Evolutionary conservation across 225 moss, liverwort and hornwort genomes (phyloP), one percentile per base, ranked within the genome.

Genomic region (Physcomitrium patens): DNA sequence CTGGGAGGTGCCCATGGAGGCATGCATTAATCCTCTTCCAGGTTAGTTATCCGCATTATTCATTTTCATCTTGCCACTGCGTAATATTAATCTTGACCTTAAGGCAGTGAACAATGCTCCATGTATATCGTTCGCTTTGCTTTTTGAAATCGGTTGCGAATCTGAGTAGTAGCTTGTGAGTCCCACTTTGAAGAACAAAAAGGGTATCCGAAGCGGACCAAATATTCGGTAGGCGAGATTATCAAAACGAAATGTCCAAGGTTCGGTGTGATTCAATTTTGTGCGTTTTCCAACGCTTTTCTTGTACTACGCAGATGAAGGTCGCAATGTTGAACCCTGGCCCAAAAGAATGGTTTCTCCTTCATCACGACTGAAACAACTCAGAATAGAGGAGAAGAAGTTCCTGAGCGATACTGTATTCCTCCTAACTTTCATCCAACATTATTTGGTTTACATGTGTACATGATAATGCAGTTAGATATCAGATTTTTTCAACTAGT

Each of bases 1-100:
- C 18, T 99, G 94, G 97, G 74, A 68, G 68, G 90, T 86, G 45
- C 82, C 84, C 42, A 99, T 99, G 94, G 91, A 95, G 80, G 84
- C 91, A 44, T 99, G 97, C 77, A 90, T 99, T 24, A 91, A 91
- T 44, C 94, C 97, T 62, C 52, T 90, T 77, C 86, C 89, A 66
- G 91, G 91, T 84, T 42, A 37, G 67, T 56, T 50, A 42, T 23
- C n/a, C 47, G 22, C 16, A 15, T 60, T 8, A 3, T 9, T 59
- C 53, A 31, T 43, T 46, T 43, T 37, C 52, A 54, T 19, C 58
- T 55, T 26, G 54, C 43, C 65, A 45, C 18, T 53, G 46, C 1
- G 12, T 9, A 18, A 2, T 22, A 42, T 75, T 22, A 49, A 24
- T 10, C 23, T 17, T 17, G 13, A 44, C 22, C 47, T 68, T 1